Evolutionary conservation across 345 rosid genomes (phyloP), one percentile per base, ranked within the genome.

Genomic region (Arabidopsis suecica): DNA sequence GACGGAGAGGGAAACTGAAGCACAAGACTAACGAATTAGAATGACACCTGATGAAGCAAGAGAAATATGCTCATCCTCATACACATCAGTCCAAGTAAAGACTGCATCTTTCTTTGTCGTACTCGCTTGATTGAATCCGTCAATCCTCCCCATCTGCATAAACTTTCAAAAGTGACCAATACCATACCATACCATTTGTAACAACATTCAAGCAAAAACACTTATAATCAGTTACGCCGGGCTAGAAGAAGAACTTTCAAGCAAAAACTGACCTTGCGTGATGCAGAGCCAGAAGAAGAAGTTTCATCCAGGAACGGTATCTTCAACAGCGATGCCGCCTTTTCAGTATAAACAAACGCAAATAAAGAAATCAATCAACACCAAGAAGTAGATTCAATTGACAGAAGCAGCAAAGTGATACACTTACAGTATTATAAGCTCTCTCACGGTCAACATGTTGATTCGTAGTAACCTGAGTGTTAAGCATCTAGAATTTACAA

Each of bases 291-390:
- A 78, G 82, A 90, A 6, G 93, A 79, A 73, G 87, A 84, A 79
- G 87, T 89, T 63, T 92, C 97, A 63, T 90, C 96, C 3, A 92
- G 82, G 71, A 83, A 89, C 0, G 96, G 99, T 55, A 92, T 95
- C 85, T 90, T 91, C 89, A 95, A 72, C 79, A 89, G 78, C 0
- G 97, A 88, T 2, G 97, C 99, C 53, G 83, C 79, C 99, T 95
- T 81, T 20, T 53, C 64, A 65, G 11, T 37, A 49, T 60, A 23
- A 38, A 3, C 51, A 2, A 50, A 25, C 58, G 5, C 51, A 37
- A 76, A 71, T 45, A n/a, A 65, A 5, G 51, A 53, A 7, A 33
- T 18, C 8, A 37, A 30, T 53, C 56, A n/a, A 7, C 45, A 80
- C 12, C 18, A 37, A 37, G 61, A 62, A 67, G 11, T 3, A 45